These are phyloP conservation scores for Chalaropsis ovoidea DNA, from an alignment of 2,329 filamentous ascomycete species.

Conservation along the genomic window DNA sequence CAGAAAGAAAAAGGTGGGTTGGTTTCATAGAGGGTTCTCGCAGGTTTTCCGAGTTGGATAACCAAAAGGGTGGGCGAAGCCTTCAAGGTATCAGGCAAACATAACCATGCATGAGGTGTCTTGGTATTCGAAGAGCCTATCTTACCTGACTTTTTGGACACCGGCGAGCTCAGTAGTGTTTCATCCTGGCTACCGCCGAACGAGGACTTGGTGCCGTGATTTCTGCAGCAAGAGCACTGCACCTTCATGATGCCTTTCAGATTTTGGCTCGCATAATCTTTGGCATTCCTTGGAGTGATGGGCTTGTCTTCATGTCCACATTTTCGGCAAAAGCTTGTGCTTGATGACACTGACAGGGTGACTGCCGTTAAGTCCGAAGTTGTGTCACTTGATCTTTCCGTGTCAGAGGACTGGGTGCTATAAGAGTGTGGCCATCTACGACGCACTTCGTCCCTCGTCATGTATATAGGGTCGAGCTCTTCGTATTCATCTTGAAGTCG, in stretches of 20 bases:
- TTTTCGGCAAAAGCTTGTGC: background rate
- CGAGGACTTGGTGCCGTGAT: background rate
- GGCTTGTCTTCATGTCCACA: background rate
- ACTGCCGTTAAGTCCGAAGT: background rate
- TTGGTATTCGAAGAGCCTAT: background rate
- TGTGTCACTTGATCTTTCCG: background rate
- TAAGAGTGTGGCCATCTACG: background rate
- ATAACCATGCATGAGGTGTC: background rate
- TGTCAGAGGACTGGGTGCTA: background rate
- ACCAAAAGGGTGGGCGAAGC: background rate
- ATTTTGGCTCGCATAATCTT: no score
- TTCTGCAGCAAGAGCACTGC: conserved; percentile 3
- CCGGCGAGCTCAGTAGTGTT: background rate
- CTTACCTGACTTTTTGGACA: conserved; percentile 8
- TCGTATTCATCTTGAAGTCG: background rate
- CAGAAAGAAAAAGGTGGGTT: background rate
- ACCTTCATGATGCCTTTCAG: conserved; percentile 10
- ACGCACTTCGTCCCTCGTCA: background rate
- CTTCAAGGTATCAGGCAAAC: background rate
- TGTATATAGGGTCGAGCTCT: background rate
- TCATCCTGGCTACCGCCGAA: background rate
- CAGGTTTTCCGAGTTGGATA: no score
- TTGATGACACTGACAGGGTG: background rate
- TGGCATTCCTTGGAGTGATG: no score
- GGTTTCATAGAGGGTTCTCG: no score